Base-by-base conservation (phyloP, 495 filamentous ascomycete species). In the Aspergillus bridgeri region DNA sequence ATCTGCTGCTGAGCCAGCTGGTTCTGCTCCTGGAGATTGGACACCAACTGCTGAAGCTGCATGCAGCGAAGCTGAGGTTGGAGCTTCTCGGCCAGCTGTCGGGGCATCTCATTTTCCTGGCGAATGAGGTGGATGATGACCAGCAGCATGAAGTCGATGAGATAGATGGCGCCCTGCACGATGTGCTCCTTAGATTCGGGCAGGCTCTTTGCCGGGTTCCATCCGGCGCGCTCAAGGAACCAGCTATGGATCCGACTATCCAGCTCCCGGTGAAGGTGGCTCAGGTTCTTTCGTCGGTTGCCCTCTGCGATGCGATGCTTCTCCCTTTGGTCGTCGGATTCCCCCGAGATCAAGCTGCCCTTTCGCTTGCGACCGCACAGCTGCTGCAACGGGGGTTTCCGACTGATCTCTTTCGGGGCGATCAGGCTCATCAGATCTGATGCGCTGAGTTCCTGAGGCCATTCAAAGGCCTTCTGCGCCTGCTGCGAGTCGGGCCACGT, bases 101-200 rank as follows among this genome's bases (percentile, higher is more conserved):
- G 70, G 9, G 74, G 73, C 48, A 72, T 64, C 46, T 75, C 67
- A 53, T 77, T 73, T 56, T 74, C 74, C 58, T 70, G 67, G 48
- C 69, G 66, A 53, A 77, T 69, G n/a, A 76, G 60, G 49, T 71
- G 64, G 17, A 74, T 60, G 38, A 79, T 77, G 44, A 79, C 72
- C 27, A 68, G 51, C 27, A 71, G 64, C 70, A 76, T 72, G 59
- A 76, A 77, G 54, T 79, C 76, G 42, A 79, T 70, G 2, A 77
- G 63, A 54, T 69, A 72, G 51, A 79, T 70, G 9, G 76, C 73
- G 8, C 68, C 76, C 61, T 79, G 73, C 15, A 77, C 72, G 20
- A 79, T 79, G 56, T 79, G 76, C 53, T 79, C 76, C 65, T 79
- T 79, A 24, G 76, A 79, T 38, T 77, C 70, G 1, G 72, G 69